A percentile compares a stretch with the other conserved stretches of the same genome.
phyloP scores from a whole-genome alignment of 805 yeast genomes.

The Danielia oregonensis region DNA sequence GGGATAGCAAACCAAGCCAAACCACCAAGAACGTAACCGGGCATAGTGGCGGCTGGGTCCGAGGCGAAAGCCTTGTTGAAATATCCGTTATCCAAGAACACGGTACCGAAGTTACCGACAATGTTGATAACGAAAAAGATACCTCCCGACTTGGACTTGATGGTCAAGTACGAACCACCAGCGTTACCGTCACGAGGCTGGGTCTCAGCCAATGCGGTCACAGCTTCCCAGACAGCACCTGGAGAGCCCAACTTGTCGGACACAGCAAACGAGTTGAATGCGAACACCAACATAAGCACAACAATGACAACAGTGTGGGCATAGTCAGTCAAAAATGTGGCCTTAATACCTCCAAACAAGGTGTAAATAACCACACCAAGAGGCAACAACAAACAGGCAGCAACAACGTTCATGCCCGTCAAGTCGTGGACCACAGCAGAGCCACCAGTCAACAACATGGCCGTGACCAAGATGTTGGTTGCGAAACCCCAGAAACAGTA shows the following conservation, averaged over 20 bases:
- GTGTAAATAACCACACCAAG: conserved; percentile 59
- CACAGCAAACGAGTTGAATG: conserved; percentile 76
- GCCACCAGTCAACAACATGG: conserved; percentile 89
- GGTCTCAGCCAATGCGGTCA: conserved; percentile 55
- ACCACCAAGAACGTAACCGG: conserved; percentile 87
- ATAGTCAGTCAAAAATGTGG: conserved; percentile 44
- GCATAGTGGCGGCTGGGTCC: conserved; percentile 76
- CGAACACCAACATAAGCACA: conserved; percentile 74
- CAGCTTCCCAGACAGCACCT: conserved; percentile 68
- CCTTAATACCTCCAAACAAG: conserved; percentile 43
- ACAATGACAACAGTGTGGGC: conserved; percentile 55
- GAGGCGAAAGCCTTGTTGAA: conserved; percentile 89
- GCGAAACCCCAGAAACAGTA: conserved; percentile 79
- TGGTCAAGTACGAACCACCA: conserved; percentile 83
- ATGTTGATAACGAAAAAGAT: conserved; percentile 83
- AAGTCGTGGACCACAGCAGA: conserved; percentile 76
- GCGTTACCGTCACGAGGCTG: conserved; percentile 77
- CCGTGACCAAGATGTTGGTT: conserved; percentile 85
- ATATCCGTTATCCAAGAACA: conserved; percentile 81
- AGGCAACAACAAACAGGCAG: conserved; percentile 80
- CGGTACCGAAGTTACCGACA: conserved; percentile 88
- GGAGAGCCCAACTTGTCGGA: conserved; percentile 75
- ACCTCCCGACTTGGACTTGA: conserved; percentile 83
- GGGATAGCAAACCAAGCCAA: conserved; percentile 92
- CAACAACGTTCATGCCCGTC: conserved; percentile 81